Evolutionary conservation across 2,329 filamentous ascomycete species (phyloP).

Genomic region (Allantophomopsis cytisporea): DNA sequence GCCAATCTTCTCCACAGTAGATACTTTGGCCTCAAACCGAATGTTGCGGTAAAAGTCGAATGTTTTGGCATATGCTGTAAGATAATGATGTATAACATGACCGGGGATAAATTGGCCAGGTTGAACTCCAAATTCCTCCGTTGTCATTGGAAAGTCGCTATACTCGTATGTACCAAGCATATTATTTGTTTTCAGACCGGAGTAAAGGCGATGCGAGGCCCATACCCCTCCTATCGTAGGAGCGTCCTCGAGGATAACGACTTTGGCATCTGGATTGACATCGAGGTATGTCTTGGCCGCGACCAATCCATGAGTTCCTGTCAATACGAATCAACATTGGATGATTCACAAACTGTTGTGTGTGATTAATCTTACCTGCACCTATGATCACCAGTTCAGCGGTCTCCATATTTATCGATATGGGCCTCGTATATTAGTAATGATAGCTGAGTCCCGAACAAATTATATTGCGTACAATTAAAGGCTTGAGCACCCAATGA

Average conservation of each 20-base stretch:
- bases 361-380: slow-evolving; percentile 30
- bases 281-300: slow-evolving; percentile 47
- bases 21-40: slow-evolving; percentile 34
- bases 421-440: not conserved
- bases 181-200: slow-evolving; percentile 61
- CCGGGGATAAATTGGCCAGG: slow-evolving; percentile 41
- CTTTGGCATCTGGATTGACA: slow-evolving; percentile 38
- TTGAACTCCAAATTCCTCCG: slow-evolving; percentile 32
- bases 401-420: slow-evolving; percentile 1
- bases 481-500: no score
- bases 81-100: slow-evolving; percentile 36
- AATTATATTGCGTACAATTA: no score
- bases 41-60: slow-evolving; percentile 33
- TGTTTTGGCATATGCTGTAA: slow-evolving; percentile 36
- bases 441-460: no score
- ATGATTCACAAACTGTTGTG: not conserved
- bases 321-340: not conserved
- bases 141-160: slow-evolving; percentile 58
- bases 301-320: slow-evolving; percentile 41
- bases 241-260: slow-evolving; percentile 44
- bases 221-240: slow-evolving; percentile 54
- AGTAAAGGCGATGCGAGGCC: slow-evolving; percentile 53
- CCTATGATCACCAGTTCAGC: slow-evolving; percentile 22
- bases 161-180: slow-evolving; percentile 61
- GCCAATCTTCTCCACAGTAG: slow-evolving; percentile 26